phyloP scores from a whole-genome alignment of 1,284 basidiomycete genomes.

The Ceratobasidium papillatum region DNA sequence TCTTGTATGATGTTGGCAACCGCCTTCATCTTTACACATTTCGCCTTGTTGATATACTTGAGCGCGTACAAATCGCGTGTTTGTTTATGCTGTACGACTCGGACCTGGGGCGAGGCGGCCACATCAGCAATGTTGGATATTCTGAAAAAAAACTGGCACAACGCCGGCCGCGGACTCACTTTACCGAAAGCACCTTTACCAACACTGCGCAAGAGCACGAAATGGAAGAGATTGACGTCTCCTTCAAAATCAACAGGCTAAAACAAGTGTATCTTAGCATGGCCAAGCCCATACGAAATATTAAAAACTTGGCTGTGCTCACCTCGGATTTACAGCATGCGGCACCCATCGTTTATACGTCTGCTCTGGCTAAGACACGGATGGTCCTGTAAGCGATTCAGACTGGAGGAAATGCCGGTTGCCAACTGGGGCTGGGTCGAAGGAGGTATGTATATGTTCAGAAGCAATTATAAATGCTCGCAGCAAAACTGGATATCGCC shows the following conservation, averaged over 20 bases:
- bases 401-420: constrained; percentile 29
- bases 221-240: constrained; percentile 97
- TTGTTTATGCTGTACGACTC: constrained; percentile 98
- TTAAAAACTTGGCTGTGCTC: constrained; percentile 44
- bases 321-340: constrained; percentile 85
- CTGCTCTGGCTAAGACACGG: constrained; percentile 4
- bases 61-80: constrained; percentile 94
- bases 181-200: constrained; percentile 99
- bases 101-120: constrained; percentile 68
- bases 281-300: constrained; percentile 1
- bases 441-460: constrained; percentile 3
- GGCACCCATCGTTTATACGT: constrained; percentile 69
- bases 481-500: constrained; percentile 39
- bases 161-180: constrained; percentile 58
- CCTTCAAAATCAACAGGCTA: constrained; percentile 98
- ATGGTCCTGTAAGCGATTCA: not conserved
- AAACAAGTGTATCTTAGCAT: constrained; percentile 19
- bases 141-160: constrained; percentile 21
- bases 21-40: constrained; percentile 98
- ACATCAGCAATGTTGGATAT: constrained; percentile 25
- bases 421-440: constrained; percentile 1
- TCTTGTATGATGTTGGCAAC: constrained; percentile 98
- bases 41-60: constrained; percentile 99
- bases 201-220: constrained; percentile 90
- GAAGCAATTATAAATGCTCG: constrained; percentile 32